Evolutionary conservation across 345 rosid species (phyloP).

Genomic region (Adansonia digitata): DNA sequence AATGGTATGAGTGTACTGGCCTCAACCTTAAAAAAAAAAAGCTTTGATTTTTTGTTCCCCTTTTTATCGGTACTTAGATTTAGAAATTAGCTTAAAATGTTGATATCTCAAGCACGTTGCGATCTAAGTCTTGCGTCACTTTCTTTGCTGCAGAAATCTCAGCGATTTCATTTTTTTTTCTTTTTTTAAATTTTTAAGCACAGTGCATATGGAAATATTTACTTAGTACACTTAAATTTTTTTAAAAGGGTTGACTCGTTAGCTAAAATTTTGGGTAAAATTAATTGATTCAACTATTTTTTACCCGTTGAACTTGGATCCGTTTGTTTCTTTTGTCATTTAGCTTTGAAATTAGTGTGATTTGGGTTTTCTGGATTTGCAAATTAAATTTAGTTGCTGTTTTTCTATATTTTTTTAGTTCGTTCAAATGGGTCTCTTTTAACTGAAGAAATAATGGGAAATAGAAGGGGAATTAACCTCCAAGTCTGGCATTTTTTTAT

Average conservation of each 20-base stretch:
- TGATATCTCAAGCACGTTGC: slow-evolving; percentile 60
- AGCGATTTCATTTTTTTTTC: slow-evolving; percentile 38
- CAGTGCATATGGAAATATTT: slow-evolving; percentile 17
- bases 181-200: slow-evolving; percentile 12
- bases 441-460: slow-evolving; percentile 4
- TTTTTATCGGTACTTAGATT: slow-evolving; percentile 10
- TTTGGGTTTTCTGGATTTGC: slow-evolving; percentile 20
- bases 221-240: slow-evolving; percentile 8
- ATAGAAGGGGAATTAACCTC: slow-evolving; percentile 18
- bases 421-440: slow-evolving; percentile 10
- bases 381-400: slow-evolving; percentile 18
- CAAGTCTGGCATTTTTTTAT: not conserved
- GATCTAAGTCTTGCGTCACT: slow-evolving; percentile 54
- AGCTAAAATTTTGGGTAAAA: slow-evolving; percentile 17
- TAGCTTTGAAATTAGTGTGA: slow-evolving; percentile 15
- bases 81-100: slow-evolving; percentile 2
- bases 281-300: slow-evolving; percentile 7
- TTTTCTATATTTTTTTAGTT: slow-evolving; percentile 16
- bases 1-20: slow-evolving; percentile 1
- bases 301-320: slow-evolving; percentile 30
- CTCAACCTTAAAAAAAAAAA: too few relatives aligned
- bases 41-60: slow-evolving; percentile 3
- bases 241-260: not conserved
- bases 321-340: slow-evolving; percentile 24
- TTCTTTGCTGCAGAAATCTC: slow-evolving; percentile 44